phyloP scores from a whole-genome alignment of 2,329 filamentous ascomycete genomes.

The Furcasterigmium furcatum region DNA sequence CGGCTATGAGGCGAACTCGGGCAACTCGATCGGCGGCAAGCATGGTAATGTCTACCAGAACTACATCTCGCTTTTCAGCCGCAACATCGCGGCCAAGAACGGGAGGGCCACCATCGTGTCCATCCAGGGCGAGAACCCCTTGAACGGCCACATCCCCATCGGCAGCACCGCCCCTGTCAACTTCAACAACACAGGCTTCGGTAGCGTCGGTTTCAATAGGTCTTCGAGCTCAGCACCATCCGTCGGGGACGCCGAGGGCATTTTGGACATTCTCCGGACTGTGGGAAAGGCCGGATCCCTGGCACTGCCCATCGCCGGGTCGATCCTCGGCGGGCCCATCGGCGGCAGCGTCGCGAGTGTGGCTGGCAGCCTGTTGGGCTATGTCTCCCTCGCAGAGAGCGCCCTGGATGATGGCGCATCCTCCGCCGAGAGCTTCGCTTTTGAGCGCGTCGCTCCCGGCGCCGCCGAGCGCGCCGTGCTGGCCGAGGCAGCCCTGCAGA shows the following conservation, averaged over 20 bases:
- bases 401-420: neutral
- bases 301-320: slow-evolving; percentile 3
- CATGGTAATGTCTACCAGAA: slow-evolving; percentile 17
- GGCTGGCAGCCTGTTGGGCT: slow-evolving; percentile 7
- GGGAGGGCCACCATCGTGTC: neutral
- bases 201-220: neutral
- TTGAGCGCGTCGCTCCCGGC: slow-evolving; percentile 1
- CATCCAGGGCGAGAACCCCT: neutral
- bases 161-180: neutral
- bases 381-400: slow-evolving; percentile 1
- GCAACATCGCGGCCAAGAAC: neutral
- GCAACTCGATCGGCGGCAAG: slow-evolving; percentile 16
- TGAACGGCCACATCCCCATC: neutral
- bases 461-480: slow-evolving; percentile 15
- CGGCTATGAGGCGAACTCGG: slow-evolving; percentile 16
- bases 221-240: neutral
- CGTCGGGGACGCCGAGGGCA: slow-evolving; percentile 11
- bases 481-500: slow-evolving; percentile 16
- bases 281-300: slow-evolving; percentile 7
- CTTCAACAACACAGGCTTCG: neutral
- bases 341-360: slow-evolving; percentile 7
- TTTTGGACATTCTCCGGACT: slow-evolving; percentile 16
- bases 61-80: slow-evolving; percentile 11
- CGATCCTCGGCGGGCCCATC: slow-evolving; percentile 9
- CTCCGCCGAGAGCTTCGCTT: neutral